Base-by-base conservation (phyloP, 169 alveolate genomes). In the Eimeria falciformis region DNA sequence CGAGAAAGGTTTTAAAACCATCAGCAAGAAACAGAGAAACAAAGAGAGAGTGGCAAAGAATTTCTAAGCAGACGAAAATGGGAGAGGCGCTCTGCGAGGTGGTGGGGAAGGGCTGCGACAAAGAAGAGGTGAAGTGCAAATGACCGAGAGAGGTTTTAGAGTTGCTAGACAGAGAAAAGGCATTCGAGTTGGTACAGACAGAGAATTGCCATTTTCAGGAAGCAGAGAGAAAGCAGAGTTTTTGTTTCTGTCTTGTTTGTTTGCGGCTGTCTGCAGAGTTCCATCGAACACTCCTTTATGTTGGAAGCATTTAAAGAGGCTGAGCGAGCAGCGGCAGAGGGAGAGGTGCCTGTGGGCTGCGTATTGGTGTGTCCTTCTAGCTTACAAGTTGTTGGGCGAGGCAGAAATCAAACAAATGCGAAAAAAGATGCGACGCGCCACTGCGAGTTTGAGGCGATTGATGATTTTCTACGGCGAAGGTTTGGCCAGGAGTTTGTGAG, bases 291-390 rank as follows among this genome's bases (percentile, higher is more conserved):
- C 77, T 43, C 23, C 17, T 88, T 88, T 18, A 88, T 88, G 87
- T 37, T 27, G 11, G 81, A 50, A 0, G 85, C 77, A 27, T 27
- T 91, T 6, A 29, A 78, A 25, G 66, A 85, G 91, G 95, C 93
- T 2, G 23, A 12, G 50, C 14, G 4, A 40, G 90, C 93, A 1
- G 23, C 33, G 9, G 66, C 88, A 7, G 93, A 55, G 25, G 93
- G 90, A 3, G 95, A 92, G 71, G 93, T 92, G 29, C 95, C 95
- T 7, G 93, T 92, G 1, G 95, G 95, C n/a, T 92, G 95, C 50
- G 93, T 92, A 12, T 23, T 84, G 5, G 95, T 86, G 7, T 43
- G 73, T 77, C 92, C 81, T 1, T 23, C 12, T 27, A 87, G 83
- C 11, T 45, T 56, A 3, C 43, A 14, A 17, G 62, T 92, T 29